Conservation (phyloP, 1,284 basidiomycete genomes). For the Prillingera fragicola region DNA sequence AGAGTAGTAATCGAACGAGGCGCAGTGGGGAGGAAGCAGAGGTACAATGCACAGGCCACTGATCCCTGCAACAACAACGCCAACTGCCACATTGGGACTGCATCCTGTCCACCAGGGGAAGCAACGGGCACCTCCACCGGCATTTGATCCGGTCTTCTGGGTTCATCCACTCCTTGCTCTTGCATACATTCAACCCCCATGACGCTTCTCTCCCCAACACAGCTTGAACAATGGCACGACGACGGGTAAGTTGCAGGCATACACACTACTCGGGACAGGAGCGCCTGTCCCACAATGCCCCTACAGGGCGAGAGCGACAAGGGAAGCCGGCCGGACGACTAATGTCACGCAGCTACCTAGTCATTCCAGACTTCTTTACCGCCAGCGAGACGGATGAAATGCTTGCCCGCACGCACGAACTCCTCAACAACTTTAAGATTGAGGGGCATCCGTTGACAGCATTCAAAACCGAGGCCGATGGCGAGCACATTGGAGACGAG, state of each 20-base stretch:
- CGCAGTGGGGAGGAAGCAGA: no score
- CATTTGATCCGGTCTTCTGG: no score
- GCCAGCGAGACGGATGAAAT: conserved; percentile 59
- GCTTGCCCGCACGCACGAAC: conserved; percentile 61
- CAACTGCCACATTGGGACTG: no score
- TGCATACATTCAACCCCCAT: conserved; percentile 9
- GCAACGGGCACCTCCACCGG: no score
- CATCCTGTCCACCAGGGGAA: no score
- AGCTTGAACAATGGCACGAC: conserved; percentile 29
- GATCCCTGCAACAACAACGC: no score
- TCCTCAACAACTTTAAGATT: conserved; percentile 69
- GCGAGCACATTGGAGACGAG: conserved; percentile 62
- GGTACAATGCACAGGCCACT: no score
- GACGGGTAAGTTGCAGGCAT: conserved; percentile 27
- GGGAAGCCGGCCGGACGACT: not conserved
- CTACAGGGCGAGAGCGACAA: no score
- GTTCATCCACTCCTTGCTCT: no score
- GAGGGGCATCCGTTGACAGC: conserved; percentile 82
- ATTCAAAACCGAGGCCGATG: conserved; percentile 72
- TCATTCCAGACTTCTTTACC: conserved; percentile 67
- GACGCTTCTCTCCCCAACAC: conserved; percentile 26
- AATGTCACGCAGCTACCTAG: conserved; percentile 58
- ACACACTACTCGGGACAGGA: not conserved
- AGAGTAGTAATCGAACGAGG: no score
- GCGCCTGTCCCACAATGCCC: not conserved